Conservation (phyloP, 2,329 filamentous ascomycete species). For the Epichloe sylvatica region DNA sequence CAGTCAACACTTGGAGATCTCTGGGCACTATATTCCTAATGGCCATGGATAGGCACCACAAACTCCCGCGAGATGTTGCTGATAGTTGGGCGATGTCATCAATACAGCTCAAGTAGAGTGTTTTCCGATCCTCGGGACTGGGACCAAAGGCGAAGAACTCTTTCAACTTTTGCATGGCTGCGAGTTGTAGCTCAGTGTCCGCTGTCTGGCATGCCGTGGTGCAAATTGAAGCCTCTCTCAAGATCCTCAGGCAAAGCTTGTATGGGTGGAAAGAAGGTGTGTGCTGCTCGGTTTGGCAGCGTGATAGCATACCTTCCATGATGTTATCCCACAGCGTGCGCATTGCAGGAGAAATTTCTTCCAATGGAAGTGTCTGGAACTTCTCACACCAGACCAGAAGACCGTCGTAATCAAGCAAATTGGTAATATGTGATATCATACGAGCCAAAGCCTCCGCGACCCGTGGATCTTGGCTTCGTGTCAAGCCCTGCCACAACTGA, state of each 20-base stretch:
- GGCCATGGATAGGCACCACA: conserved; percentile 46
- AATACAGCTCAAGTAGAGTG: conserved; percentile 54
- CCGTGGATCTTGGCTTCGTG: conserved; percentile 67
- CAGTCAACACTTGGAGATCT: conserved; percentile 44
- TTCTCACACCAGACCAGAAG: conserved; percentile 59
- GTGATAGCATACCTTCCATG: conserved; percentile 34
- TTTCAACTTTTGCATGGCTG: conserved; percentile 47
- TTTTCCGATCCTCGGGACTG: conserved; percentile 38
- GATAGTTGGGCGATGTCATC: conserved; percentile 52
- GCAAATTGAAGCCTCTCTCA: conserved; percentile 55
- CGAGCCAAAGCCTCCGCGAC: conserved; percentile 67
- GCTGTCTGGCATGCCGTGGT: conserved; percentile 39
- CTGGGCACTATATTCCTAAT: conserved; percentile 30
- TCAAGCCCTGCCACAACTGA: conserved; percentile 70
- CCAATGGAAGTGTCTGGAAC: conserved; percentile 48
- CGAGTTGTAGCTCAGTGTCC: conserved; percentile 47
- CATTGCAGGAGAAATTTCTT: conserved; percentile 47
- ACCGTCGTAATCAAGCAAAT: conserved; percentile 32
- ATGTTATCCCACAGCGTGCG: conserved; percentile 47
- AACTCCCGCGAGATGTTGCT: conserved; percentile 54
- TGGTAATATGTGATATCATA: conserved; percentile 40
- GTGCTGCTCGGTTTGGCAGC: conserved; percentile 23
- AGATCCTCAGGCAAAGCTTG: conserved; percentile 47
- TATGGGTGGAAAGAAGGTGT: conserved; percentile 30
- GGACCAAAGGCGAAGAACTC: conserved; percentile 45